Evolutionary conservation across 371 early-diverging fungal genomes (phyloP), one percentile per base, ranked within the genome.

Genomic region (Apophysomyces variabilis): DNA sequence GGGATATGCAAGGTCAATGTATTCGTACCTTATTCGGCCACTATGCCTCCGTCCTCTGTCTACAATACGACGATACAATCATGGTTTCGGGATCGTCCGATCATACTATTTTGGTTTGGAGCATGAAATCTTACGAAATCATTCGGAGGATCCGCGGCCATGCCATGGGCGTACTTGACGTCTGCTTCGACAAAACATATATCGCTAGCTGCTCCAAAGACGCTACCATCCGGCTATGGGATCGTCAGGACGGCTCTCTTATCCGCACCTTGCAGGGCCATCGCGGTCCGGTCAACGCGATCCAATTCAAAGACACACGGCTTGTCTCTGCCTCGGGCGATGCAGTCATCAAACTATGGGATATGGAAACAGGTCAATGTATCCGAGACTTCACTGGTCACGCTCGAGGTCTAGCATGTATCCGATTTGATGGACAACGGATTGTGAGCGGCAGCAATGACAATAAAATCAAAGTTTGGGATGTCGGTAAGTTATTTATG

Each of bases 361-460:
- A 95, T 76, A 71, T 92, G 12, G 75, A 77, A 39, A 90, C 93
- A 0, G 92, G 92, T 12, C 69, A 68, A 38, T 86, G 85, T 61
- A 46, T 92, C 9, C 85, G 89, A 11, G 86, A 87, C 61, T 91
- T 89, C 66, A 69, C 72, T 8, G 93, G 93, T 12, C 93, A 93
- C 67, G 77, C 83, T 9, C 85, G 94, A 18, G 98, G 98, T 0
- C 77, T 99, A 4, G 95, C 99, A 0, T 97, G 96, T 70, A 92
- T 96, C 56, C 96, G 95, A 64, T 97, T 89, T 75, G 94, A 95
- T 68, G 95, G 96, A 39, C 83, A 85, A 58, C 81, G 84, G 4
- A 91, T 98, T 38, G 94, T 96, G 0, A 93, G 95, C 2, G 99
- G 98, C 3, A 93, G 94, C 16, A 91, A 96, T 78, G 99, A 99